Conservation (phyloP, 495 filamentous ascomycete genomes). For the Annulohypoxylon maeteangense region DNA sequence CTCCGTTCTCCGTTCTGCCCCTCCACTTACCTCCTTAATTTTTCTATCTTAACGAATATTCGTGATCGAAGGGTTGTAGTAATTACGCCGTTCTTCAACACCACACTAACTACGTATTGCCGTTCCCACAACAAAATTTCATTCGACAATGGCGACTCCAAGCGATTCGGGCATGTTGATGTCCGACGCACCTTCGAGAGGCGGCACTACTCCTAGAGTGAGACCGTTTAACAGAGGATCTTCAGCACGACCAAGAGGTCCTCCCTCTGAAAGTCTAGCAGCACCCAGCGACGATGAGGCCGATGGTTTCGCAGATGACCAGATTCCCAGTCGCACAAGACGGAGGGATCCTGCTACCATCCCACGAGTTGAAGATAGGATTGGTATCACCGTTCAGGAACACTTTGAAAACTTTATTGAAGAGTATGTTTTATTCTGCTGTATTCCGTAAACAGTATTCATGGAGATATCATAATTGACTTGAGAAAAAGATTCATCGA, state of each 20-base stretch:
- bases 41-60: conserved; percentile 12
- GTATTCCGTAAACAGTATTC: conserved; percentile 29
- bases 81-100: conserved; percentile 31
- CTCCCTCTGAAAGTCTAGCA: conserved; percentile 73
- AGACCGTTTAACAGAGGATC: conserved; percentile 58
- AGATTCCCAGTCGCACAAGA: conserved; percentile 64
- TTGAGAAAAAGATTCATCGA: conserved; percentile 72
- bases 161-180: conserved; percentile 58
- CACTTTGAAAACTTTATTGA: conserved; percentile 91
- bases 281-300: conserved; percentile 71
- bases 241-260: conserved; percentile 68
- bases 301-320: conserved; percentile 67
- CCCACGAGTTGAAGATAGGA: conserved; percentile 85
- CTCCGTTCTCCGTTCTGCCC: conserved; percentile 26
- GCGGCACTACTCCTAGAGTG: conserved; percentile 49
- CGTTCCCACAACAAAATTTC: neutral
- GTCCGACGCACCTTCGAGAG: conserved; percentile 54
- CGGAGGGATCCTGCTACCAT: conserved; percentile 71
- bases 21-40: conserved; percentile 38
- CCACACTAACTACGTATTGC: conserved; percentile 33
- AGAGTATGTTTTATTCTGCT: conserved; percentile 62
- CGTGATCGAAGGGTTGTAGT: neutral
- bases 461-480: conserved; percentile 24
- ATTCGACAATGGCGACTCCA: conserved; percentile 49
- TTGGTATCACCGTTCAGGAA: conserved; percentile 84